Evolutionary conservation across 129 eudicot genomes (phyloP), one percentile per base, ranked within the genome.

Genomic region (Silybum marianum): DNA sequence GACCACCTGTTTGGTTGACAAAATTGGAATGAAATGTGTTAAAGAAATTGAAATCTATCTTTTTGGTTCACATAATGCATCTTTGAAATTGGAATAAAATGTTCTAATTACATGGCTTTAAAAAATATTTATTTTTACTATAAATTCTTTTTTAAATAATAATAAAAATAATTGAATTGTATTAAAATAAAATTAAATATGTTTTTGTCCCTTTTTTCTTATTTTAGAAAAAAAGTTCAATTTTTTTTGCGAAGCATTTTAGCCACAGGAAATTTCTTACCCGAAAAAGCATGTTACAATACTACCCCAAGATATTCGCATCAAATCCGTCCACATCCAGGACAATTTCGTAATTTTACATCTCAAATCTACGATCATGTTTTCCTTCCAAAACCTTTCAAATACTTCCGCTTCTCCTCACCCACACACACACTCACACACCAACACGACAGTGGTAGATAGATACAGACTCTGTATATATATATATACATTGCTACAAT

Each of bases 261-360:
- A 16, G 36, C 81, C 81, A 78, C 74, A 78, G 10, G 38, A 66
- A 23, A 14, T 42, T 66, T 40, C 42, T 24, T n/a, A 38, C 40
- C 36, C 21, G 0, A 34, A 78, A 76, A 77, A 5, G 24, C 21
- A 36, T 36, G 38, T 6, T 32, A 40, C 60, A 66, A 25, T 40
- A 39, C 23, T 65, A 26, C 25, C 78, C 74, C 81, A 28, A 34
- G 39, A 83, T 83, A 83, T 82, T 79, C 84, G 77, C 76, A 75
- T 18, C 68, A 83, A 79, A 28, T 7, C n/a, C 8, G 58, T 80
- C 79, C 54, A 80, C 40, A 25, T 51, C 65, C 40, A 87, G 87
- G 83, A 28, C 66, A 66, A 66, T 11, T 5, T 21, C 3, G 89
- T 78, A 30, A 38, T 46, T 83, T 23, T 69, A 78, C 82, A 60